Evolutionary conservation across 768 basidiomycete genomes (phyloP), one percentile per base, ranked within the genome.

Genomic region (Tubosaeta sp.): DNA sequence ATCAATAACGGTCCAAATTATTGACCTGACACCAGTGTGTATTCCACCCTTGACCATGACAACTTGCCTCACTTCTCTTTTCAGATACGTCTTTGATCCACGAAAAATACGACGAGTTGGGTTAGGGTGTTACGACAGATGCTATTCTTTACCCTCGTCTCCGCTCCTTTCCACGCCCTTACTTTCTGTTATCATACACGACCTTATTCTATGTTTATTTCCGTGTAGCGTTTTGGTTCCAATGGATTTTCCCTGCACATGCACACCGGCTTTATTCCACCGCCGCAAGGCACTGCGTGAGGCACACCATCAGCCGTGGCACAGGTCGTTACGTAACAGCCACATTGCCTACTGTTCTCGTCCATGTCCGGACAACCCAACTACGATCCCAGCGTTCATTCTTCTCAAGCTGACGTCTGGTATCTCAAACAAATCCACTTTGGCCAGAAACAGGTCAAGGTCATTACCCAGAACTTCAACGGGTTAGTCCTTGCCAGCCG

Each of bases 381-480:
- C 31, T 4, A 32, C 31, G 12, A 32, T 32, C 19, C 36, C 3
- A 38, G 18, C 36, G 21, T 38, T 12, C 36, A 38, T 11, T 54
- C 65, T 6, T 65, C 70, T 13, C 58, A 57, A 14, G 70, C 62
- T 1, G 85, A 90, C 39, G 81, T 89, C 16, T 92, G 89, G 89
- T 80, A 84, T 64, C 80, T 91, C 65, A 91, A 90, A 66, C 65
- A 75, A 24, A 79, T 90, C 42, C 50, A 60, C 3, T 92, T 86
- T 59, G 72, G 69, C 25, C 54, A 57, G 57, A 65, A 70, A 38
- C 64, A 60, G 3, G 61, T 78, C 57, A 83, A 83, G 62, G 83
- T 90, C 51, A 83, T 91, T 46, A 90, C 87, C 0, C 88, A 91
- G 68, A 90, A 90, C 60, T 87, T 81, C 60, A 90, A 90, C 59